phyloP scores from a whole-genome alignment of 495 filamentous ascomycete species.

The Penicillium subrubescens region DNA sequence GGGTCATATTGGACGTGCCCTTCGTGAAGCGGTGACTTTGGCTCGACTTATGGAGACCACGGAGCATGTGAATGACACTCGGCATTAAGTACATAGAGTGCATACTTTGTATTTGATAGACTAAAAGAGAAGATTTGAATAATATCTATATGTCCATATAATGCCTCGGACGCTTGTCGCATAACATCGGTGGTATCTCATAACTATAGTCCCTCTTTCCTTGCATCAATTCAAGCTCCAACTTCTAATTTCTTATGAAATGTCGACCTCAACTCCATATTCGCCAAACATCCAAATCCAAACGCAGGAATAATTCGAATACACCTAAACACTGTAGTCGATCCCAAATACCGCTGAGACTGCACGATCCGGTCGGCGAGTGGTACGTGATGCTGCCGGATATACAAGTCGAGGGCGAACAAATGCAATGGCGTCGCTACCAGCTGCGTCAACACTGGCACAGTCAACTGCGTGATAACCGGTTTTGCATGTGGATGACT shows the following conservation, averaged over 20 bases:
- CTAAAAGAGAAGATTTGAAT: not conserved
- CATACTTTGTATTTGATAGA: not conserved
- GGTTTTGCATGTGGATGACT: slow-evolving; percentile 30
- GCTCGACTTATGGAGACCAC: slow-evolving; percentile 43
- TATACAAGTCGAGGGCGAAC: slow-evolving; percentile 37
- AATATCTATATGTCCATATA: not conserved
- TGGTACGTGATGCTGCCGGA: slow-evolving; percentile 25
- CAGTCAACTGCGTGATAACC: slow-evolving; percentile 35
- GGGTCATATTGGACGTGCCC: slow-evolving; percentile 40
- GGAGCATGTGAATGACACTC: slow-evolving; percentile 42
- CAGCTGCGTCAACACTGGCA: slow-evolving; percentile 37
- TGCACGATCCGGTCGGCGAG: slow-evolving; percentile 25
- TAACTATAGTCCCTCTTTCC: not conserved
- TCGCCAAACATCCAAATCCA: slow-evolving; percentile 36
- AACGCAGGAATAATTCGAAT: slow-evolving; percentile 42
- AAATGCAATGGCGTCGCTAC: slow-evolving; percentile 40
- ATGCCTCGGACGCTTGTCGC: not conserved
- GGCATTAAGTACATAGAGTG: slow-evolving; percentile 20
- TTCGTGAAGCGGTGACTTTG: slow-evolving; percentile 46
- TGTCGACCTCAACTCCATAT: slow-evolving; percentile 30
- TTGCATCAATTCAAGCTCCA: not conserved
- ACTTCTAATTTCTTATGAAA: slow-evolving; percentile 26
- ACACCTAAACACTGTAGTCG: slow-evolving; percentile 32
- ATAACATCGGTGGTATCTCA: not conserved
- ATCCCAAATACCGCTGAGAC: slow-evolving; percentile 28